Evolutionary conservation across 2,329 filamentous ascomycete genomes (phyloP).

Genomic region (Claviceps sp.): DNA sequence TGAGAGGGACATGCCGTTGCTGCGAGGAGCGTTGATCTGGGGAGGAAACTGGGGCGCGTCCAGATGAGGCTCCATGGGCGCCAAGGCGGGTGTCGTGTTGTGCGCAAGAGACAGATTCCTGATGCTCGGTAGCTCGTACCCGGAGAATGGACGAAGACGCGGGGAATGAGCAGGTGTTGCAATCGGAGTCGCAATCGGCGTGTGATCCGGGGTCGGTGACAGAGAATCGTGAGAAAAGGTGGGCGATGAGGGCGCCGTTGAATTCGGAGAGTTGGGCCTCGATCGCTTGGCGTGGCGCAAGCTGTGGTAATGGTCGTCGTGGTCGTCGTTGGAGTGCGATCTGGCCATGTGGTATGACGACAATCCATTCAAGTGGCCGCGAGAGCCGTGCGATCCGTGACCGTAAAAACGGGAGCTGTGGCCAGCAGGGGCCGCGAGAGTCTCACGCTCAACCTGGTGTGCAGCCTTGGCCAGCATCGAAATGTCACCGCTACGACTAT

Average conservation of each 20-base stretch:
- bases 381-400: constrained; percentile 33
- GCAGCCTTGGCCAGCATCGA: constrained; percentile 48
- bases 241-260: constrained; percentile 87
- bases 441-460: constrained; percentile 49
- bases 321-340: constrained; percentile 65
- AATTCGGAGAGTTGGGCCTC: constrained; percentile 84
- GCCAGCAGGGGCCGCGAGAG: constrained; percentile 26
- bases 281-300: constrained; percentile 75
- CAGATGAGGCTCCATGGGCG: constrained; percentile 44
- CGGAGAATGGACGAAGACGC: constrained; percentile 67
- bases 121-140: constrained; percentile 73
- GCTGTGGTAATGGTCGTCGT: constrained; percentile 62
- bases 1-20: constrained; percentile 65
- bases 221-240: constrained; percentile 94
- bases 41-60: constrained; percentile 28
- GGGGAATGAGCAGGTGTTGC: constrained; percentile 70
- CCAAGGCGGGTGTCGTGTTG: constrained; percentile 40
- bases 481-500: constrained; percentile 39
- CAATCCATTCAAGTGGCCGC: constrained; percentile 58
- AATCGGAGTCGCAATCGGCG: constrained; percentile 71
- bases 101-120: constrained; percentile 46
- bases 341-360: constrained; percentile 91
- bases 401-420: constrained; percentile 35
- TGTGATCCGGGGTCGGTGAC: constrained; percentile 92
- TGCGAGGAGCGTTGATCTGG: constrained; percentile 35